Evolutionary conservation across 768 basidiomycete genomes (phyloP).

Genomic region (Kockovaella imperatae): DNA sequence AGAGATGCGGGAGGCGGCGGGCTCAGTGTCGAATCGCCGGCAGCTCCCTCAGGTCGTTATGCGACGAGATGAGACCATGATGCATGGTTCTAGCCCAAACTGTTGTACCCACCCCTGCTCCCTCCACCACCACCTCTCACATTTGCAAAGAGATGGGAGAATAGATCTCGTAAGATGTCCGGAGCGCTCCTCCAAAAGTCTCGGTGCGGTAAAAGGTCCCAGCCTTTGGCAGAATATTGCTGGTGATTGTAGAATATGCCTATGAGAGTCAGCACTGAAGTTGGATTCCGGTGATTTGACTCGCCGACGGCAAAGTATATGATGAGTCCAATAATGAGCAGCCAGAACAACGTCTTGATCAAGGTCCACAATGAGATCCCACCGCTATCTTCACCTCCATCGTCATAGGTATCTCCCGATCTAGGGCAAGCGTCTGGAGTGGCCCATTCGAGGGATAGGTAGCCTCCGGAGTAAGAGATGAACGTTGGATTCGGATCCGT

Average conservation of each 20-base stretch:
- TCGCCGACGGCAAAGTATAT: conserved; percentile 40
- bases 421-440: conserved; percentile 39
- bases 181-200: conserved; percentile 45
- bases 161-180: conserved; percentile 27
- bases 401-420: neutral
- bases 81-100: conserved; percentile 32
- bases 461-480: conserved; percentile 31
- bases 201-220: conserved; percentile 44
- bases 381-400: conserved; percentile 6
- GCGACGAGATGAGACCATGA: no score
- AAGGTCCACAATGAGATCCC: conserved; percentile 37
- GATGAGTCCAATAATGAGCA: conserved; percentile 25
- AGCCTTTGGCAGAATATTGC: conserved; percentile 44
- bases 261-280: conserved; percentile 10
- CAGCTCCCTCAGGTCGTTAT: no score
- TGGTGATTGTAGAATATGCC: conserved; percentile 46
- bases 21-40: no score
- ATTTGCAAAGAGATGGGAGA: conserved; percentile 34
- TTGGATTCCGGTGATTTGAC: conserved; percentile 5
- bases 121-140: conserved; percentile 24
- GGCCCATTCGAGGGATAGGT: conserved; percentile 37
- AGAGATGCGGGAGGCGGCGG: no score
- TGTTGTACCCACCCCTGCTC: conserved; percentile 31
- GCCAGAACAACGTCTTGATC: conserved; percentile 40
- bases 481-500: conserved; percentile 25